Base-by-base conservation (phyloP, 2,329 filamentous ascomycete species). In the Emmonsia crescens region DNA sequence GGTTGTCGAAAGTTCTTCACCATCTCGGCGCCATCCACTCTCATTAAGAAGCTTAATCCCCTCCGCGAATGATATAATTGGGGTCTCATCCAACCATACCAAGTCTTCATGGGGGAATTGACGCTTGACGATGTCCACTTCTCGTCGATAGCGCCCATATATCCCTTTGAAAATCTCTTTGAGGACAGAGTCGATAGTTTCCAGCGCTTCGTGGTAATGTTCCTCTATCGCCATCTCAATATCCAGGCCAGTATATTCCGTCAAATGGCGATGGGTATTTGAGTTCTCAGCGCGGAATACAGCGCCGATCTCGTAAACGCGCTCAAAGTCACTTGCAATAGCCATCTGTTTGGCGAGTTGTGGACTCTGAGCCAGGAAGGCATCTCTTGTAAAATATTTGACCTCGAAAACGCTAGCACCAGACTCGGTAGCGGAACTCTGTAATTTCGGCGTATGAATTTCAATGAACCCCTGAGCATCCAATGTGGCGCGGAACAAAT, bases 211-310 rank as follows among this genome's bases (percentile, higher is more conserved):
- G 69, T 96, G 88, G 73, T 96, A 96, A 73, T 95, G 87, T 68
- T 89, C 85, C 57, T 91, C 87, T 65, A 96, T 90, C 2, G 87
- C 83, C 93, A 96, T 96, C 72, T 96, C 92, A 21, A 96, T 75
- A 80, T 96, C 92, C 36, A 96, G 80, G 61, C 92, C 92, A 4
- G 91, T 96, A 73, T 95, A 96, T 73, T 96, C 92, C 0, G 92
- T 96, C 80, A 96, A 80, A 73, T 96, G 92, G 44, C 92, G 86
- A 70, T 96, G 92, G 0, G 92, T 96, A 74, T 96, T 96, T 71
- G 89, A 95, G 78, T 96, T 95, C 73, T 96, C 92, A 0, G 92
- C 92, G 67, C 92, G 86, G 81, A 96, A 96, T 6, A 96, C 91
- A 1, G 89, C 86, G 19, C 90, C 90, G 66, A 94, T 87, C 72